phyloP scores from a whole-genome alignment of 1,284 basidiomycete genomes.

The Boletus semigastroideus region DNA sequence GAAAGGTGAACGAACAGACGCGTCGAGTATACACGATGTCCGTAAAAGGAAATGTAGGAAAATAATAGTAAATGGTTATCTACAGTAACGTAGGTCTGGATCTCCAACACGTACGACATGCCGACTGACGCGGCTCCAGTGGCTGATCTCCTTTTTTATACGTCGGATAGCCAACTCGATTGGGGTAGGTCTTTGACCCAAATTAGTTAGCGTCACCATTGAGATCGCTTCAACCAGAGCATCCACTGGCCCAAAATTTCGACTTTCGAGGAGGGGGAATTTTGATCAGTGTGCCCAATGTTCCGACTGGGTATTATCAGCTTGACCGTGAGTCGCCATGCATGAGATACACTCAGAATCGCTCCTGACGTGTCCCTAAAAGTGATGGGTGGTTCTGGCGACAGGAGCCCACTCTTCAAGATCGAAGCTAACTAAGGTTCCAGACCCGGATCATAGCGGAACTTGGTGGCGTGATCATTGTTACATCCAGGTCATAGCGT shows the following conservation, averaged over 20 bases:
- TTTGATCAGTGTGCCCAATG: slow-evolving; percentile 35
- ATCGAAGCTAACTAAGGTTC: too few relatives aligned
- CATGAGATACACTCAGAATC: neutral
- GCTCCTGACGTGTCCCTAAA: neutral
- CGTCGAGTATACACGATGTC: too few relatives aligned
- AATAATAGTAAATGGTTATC: too few relatives aligned
- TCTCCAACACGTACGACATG: too few relatives aligned
- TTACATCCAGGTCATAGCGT: too few relatives aligned
- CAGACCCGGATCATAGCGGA: too few relatives aligned
- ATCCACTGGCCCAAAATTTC: slow-evolving; percentile 31
- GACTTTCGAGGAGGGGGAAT: slow-evolving; percentile 33
- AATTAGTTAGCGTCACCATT: slow-evolving; percentile 3
- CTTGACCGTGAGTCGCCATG: slow-evolving; percentile 36
- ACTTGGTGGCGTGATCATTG: too few relatives aligned
- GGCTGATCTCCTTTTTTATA: too few relatives aligned
- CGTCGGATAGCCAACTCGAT: slow-evolving; percentile 23
- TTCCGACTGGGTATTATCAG: slow-evolving; percentile 34
- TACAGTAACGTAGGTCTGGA: too few relatives aligned
- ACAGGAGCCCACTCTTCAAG: slow-evolving; percentile 20
- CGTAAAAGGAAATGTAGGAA: too few relatives aligned
- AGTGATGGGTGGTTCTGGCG: slow-evolving; percentile 55
- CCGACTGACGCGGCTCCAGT: too few relatives aligned
- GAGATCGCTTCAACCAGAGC: neutral
- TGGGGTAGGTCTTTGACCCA: slow-evolving; percentile 23
- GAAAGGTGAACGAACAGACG: too few relatives aligned